phyloP scores from a whole-genome alignment of 345 rosid genomes.

The Triadica sebifera region DNA sequence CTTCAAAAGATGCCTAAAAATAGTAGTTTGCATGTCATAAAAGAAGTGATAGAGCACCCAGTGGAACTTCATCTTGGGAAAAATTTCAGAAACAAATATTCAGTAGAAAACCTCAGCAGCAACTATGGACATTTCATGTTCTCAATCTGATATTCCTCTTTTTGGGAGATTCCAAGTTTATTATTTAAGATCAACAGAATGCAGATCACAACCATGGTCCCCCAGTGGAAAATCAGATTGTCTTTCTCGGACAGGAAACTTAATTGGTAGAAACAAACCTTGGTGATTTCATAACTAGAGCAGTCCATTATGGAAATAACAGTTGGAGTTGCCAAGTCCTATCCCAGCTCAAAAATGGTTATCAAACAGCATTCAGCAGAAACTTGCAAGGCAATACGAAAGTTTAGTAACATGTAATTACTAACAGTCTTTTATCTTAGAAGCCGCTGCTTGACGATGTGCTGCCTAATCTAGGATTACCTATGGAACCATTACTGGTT shows the following conservation, averaged over 20 bases:
- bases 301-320: too few relatives aligned
- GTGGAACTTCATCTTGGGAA: not conserved
- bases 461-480: constrained; percentile 31
- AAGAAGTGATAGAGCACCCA: not conserved
- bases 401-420: not conserved
- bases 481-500: constrained; percentile 36
- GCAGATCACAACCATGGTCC: not conserved
- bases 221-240: not conserved
- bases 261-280: not conserved
- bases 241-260: not conserved
- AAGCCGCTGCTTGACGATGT: constrained; percentile 41
- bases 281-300: too few relatives aligned
- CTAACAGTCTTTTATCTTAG: constrained; percentile 20
- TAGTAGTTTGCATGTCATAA: not conserved
- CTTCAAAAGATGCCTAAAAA: not conserved
- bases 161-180: not conserved
- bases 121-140: not conserved
- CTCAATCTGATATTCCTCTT: not conserved
- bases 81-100: not conserved
- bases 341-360: not conserved
- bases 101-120: not conserved
- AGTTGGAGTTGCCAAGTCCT: not conserved
- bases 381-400: not conserved
- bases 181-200: not conserved
- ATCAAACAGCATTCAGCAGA: not conserved